These are phyloP conservation scores for Mycena venus DNA, from an alignment of 768 basidiomycete species.

Conservation along the genomic window DNA sequence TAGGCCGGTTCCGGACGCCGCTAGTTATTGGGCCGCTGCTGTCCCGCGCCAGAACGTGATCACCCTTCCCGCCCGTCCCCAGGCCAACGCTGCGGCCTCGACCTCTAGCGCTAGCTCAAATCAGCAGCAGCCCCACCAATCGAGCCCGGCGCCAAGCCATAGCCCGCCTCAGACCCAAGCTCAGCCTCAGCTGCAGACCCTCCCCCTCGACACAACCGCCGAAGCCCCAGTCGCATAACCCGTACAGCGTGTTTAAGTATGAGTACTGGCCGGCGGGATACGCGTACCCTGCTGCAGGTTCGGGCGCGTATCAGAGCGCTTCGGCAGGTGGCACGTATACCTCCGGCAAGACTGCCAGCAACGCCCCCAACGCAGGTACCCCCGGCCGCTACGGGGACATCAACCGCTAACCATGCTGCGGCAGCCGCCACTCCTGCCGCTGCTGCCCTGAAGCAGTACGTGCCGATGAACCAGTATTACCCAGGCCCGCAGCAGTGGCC, in stretches of 20 bases:
- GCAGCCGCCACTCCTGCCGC: background rate
- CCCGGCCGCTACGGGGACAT: background rate
- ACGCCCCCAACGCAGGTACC: too few species aligned
- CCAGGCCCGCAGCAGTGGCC: slow-evolving; percentile 9
- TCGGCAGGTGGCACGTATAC: too few species aligned
- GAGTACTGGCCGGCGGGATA: slow-evolving; percentile 12
- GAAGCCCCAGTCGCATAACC: background rate
- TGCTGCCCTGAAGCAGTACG: slow-evolving; percentile 4
- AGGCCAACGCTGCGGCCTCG: background rate
- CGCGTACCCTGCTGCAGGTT: background rate
- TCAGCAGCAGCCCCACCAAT: background rate
- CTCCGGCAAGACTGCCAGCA: too few species aligned
- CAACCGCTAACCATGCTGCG: background rate
- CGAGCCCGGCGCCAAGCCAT: background rate
- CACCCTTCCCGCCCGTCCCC: background rate
- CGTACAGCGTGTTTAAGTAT: slow-evolving; percentile 16
- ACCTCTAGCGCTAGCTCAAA: too few species aligned
- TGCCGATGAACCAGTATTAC: slow-evolving; percentile 10
- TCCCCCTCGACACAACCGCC: too few species aligned
- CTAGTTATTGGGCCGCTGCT: background rate
- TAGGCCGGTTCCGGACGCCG: background rate
- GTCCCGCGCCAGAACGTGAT: background rate
- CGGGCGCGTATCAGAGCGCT: background rate
- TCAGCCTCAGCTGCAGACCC: background rate
- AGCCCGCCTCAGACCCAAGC: background rate